A percentile compares a stretch with the other conserved stretches of the same genome.
These are phyloP conservation scores for Elsinoe perseae DNA, from an alignment of 2,329 filamentous ascomycete species.

Conservation along the genomic window DNA sequence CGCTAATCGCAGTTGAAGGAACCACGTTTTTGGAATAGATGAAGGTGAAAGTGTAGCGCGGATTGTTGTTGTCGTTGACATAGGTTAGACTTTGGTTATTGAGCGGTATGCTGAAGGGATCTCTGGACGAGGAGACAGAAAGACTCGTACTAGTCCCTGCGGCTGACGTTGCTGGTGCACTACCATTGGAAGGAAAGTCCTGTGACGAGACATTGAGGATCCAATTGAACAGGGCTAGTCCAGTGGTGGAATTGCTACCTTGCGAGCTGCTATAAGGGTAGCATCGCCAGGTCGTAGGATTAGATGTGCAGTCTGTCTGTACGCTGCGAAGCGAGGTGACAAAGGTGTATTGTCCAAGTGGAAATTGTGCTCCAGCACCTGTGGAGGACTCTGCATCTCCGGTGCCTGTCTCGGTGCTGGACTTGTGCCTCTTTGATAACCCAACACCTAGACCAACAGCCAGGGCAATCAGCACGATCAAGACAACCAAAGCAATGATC, in stretches of 20 bases:
- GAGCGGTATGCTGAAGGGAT: slow-evolving; percentile 52
- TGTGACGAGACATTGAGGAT: slow-evolving; percentile 42
- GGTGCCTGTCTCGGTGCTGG: slow-evolving; percentile 17
- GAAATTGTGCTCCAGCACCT: slow-evolving; percentile 39
- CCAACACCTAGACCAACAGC: slow-evolving; percentile 36
- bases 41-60: slow-evolving; percentile 53
- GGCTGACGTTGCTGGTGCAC: slow-evolving; percentile 52
- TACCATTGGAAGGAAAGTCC: slow-evolving; percentile 38
- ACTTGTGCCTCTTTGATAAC: slow-evolving; percentile 23
- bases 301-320: slow-evolving; percentile 51
- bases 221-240: slow-evolving; percentile 54
- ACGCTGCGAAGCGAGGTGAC: slow-evolving; percentile 50
- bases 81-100: slow-evolving; percentile 44
- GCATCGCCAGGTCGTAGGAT: slow-evolving; percentile 54
- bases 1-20: slow-evolving; percentile 39
- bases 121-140: slow-evolving; percentile 44
- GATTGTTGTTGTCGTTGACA: slow-evolving; percentile 38
- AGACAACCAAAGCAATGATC: slow-evolving; percentile 31
- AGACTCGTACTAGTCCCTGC: slow-evolving; percentile 31
- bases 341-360: slow-evolving; percentile 55
- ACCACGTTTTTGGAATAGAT: slow-evolving; percentile 46
- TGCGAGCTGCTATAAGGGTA: slow-evolving; percentile 49
- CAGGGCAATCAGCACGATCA: slow-evolving; percentile 28
- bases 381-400: slow-evolving; percentile 18
- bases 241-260: slow-evolving; percentile 29